phyloP scores from a whole-genome alignment of 1,284 basidiomycete genomes.

The Ustilago shanxiensis region DNA sequence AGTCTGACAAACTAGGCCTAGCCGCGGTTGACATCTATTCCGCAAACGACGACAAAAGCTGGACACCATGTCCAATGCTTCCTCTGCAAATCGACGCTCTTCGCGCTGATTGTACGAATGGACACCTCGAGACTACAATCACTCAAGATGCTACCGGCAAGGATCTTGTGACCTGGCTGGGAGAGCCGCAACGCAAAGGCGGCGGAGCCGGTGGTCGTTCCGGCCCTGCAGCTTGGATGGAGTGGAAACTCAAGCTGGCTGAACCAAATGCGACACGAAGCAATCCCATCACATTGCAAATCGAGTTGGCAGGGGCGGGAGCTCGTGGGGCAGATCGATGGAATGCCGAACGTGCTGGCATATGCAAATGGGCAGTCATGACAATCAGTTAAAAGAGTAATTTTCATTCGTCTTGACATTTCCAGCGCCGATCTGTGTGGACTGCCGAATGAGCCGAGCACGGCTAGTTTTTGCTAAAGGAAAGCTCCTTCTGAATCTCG shows the following conservation, averaged over 20 bases:
- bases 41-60: conserved; percentile 24
- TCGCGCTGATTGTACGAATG: neutral
- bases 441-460: neutral
- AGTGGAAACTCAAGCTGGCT: conserved; percentile 28
- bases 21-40: conserved; percentile 43
- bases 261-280: neutral
- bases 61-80: conserved; percentile 27
- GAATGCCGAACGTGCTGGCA: conserved; percentile 40
- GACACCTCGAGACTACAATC: conserved; percentile 5
- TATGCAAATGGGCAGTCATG: conserved; percentile 31
- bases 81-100: conserved; percentile 13
- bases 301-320: conserved; percentile 35
- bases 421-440: neutral
- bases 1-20: conserved; percentile 8
- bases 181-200: conserved; percentile 46
- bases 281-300: conserved; percentile 17
- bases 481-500: conserved; percentile 71
- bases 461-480: conserved; percentile 63
- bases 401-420: neutral
- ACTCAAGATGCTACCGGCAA: conserved; percentile 24
- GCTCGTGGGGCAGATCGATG: conserved; percentile 44
- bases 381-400: conserved; percentile 21
- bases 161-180: conserved; percentile 28
- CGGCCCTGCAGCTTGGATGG: conserved; percentile 48
- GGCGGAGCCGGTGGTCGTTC: conserved; percentile 34